phyloP scores from a whole-genome alignment of 2,329 filamentous ascomycete species.

The Hypoxylon sp. region DNA sequence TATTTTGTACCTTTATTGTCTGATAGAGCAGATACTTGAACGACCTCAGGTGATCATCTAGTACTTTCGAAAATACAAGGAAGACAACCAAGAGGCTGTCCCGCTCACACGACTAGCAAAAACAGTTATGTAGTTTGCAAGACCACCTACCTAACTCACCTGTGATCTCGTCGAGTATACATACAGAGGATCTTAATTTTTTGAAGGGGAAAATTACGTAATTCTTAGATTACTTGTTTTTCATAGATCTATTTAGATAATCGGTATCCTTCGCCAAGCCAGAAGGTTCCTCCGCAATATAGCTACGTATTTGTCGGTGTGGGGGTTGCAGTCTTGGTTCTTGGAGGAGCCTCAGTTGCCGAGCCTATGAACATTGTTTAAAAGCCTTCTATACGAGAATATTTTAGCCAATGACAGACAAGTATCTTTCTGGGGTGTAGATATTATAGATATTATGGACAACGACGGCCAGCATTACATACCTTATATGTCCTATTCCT shows the following conservation, averaged over 20 bases:
- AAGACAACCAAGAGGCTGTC: background rate
- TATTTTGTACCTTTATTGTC: background rate
- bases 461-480: no score
- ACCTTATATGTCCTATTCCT: no score
- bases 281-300: no score
- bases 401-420: background rate
- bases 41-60: no score
- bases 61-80: no score
- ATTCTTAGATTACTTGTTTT: background rate
- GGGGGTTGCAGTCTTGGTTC: background rate
- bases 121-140: background rate
- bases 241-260: no score
- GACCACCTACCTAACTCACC: background rate
- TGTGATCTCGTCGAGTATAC: background rate
- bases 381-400: background rate
- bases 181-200: background rate
- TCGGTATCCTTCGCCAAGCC: no score
- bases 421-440: background rate
- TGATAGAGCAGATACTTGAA: no score
- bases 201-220: background rate
- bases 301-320: background rate
- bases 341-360: constrained; percentile 6
- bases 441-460: background rate
- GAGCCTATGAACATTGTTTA: background rate
- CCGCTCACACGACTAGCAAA: background rate